Base-by-base conservation (phyloP, 2,329 filamentous ascomycete species). In the Nemania diffusa region DNA sequence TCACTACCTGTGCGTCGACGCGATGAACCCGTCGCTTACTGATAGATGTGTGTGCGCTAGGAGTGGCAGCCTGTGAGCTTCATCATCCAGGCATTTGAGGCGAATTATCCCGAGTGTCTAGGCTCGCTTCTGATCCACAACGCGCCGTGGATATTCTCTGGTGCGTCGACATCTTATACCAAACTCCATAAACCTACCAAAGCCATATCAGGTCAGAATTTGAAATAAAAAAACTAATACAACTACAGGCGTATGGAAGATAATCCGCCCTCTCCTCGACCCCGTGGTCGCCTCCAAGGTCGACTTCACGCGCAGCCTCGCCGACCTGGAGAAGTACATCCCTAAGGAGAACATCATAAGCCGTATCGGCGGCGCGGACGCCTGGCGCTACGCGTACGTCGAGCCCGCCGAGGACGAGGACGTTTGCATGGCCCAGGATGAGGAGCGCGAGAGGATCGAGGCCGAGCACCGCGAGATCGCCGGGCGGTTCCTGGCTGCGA, bases 41-140 rank as follows among this genome's bases (percentile, higher is more conserved):
- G 15, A 55, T 48, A 27, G 2, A 22, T 9, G 11, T 53, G 24
- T 20, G 22, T 20, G n/a, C n/a, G n/a, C n/a, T 68, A 91, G 88
- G 95, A 98, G 79, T 97, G 97, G 79, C 88, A 91, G 0, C 94
- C 94, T 1, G 92, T 97, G 58, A 97, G 97, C 77, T 97, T 97
- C 82, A 97, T 98, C 91, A 97, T 97, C 79, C 97, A 97, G 80
- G 97, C 93, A 79, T 97, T 98, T 76, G 95, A 98, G 82, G 95
- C 95, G 68, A 97, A 98, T 77, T 98, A 97, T 74, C 95, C 95
- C 0, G 95, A 98, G 79, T 94, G 89, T 44, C 85, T 98, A 0
- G 95, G 94, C 24, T 86, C 90, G 1, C 91, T 97, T 5, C 85
- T 97, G 48, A 92, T 98, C 44, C 95, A 97, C 84, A 97, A 97